phyloP scores from a whole-genome alignment of 2,329 filamentous ascomycete genomes.

The Neocatenulostroma microsporum region DNA sequence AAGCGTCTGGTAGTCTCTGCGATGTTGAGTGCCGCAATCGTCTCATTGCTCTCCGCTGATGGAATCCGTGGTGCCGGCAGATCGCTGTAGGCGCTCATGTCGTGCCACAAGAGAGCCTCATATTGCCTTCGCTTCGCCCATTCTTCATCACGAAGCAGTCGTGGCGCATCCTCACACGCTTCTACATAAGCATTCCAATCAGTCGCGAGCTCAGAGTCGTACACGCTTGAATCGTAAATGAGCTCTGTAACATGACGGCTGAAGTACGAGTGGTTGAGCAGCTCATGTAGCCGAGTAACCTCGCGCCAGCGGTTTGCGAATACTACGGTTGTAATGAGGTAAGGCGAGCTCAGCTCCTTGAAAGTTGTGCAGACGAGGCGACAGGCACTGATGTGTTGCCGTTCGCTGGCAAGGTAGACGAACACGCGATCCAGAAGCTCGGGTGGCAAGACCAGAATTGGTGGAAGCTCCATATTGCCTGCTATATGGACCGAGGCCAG shows the following conservation, averaged over 20 bases:
- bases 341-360: conserved; percentile 13
- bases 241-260: conserved; percentile 9
- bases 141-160: conserved; percentile 1
- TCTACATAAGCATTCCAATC: conserved; percentile 1
- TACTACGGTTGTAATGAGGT: conserved; percentile 10
- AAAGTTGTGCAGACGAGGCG: conserved; percentile 9
- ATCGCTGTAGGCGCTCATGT: no score
- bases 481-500: no score
- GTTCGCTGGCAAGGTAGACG: conserved; percentile 1
- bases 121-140: neutral
- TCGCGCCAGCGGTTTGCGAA: conserved; percentile 8
- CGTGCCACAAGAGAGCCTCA: neutral
- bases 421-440: conserved; percentile 10
- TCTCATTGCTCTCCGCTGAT: no score
- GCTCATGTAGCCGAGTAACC: conserved; percentile 6
- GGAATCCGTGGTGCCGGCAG: no score
- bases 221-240: conserved; percentile 13
- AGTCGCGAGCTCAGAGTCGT: conserved; percentile 2
- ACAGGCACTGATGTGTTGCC: conserved; percentile 5
- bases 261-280: conserved; percentile 13
- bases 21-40: no score
- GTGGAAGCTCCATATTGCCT: no score
- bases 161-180: conserved; percentile 1
- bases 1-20: no score
- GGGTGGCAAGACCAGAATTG: neutral